phyloP scores from a whole-genome alignment of 768 basidiomycete genomes.

The Russula ochroleuca region DNA sequence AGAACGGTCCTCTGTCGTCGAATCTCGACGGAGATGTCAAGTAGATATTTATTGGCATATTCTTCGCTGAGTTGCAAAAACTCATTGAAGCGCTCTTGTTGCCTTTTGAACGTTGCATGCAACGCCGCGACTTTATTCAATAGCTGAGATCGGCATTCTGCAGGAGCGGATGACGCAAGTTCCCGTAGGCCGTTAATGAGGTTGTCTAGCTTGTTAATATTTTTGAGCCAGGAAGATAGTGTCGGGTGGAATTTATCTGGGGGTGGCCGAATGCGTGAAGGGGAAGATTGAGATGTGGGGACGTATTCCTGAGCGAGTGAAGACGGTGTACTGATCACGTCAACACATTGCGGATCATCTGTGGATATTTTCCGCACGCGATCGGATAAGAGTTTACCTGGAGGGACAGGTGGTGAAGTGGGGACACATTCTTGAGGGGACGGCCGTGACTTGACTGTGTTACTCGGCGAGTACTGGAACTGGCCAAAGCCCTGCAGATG shows the following conservation, averaged over 20 bases:
- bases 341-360: too few relatives aligned
- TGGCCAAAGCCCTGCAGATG: slow-evolving; percentile 11
- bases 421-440: too few relatives aligned
- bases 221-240: background rate
- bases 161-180: background rate
- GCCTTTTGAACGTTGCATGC: background rate
- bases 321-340: too few relatives aligned
- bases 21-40: background rate
- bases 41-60: background rate
- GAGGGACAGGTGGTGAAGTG: too few relatives aligned
- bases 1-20: background rate
- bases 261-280: background rate
- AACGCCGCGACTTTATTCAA: background rate
- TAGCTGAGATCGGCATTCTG: background rate
- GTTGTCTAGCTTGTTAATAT: background rate
- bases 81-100: background rate
- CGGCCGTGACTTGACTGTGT: background rate
- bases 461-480: slow-evolving; percentile 9
- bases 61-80: background rate
- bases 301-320: too few relatives aligned
- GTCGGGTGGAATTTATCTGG: background rate
- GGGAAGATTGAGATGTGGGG: too few relatives aligned
- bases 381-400: too few relatives aligned
- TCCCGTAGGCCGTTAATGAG: background rate
- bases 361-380: too few relatives aligned